These are phyloP conservation scores for Colletotrichum euphorbiae DNA, from an alignment of 2,329 filamentous ascomycete species.

Conservation along the genomic window DNA sequence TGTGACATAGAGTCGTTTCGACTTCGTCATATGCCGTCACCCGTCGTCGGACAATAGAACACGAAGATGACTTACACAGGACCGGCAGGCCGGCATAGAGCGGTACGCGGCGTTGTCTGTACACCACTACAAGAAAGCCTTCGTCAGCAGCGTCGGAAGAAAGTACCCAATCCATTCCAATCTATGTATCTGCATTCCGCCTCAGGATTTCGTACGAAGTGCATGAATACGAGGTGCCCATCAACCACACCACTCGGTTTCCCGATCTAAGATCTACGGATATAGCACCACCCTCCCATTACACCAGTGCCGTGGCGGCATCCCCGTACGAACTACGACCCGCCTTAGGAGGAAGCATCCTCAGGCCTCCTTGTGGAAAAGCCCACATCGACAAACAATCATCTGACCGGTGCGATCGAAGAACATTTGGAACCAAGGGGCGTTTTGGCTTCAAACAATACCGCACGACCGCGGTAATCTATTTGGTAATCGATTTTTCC, in stretches of 20 bases:
- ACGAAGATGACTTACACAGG: constrained; percentile 16
- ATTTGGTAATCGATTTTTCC: not conserved
- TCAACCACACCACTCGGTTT: constrained; percentile 16
- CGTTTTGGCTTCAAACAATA: not conserved
- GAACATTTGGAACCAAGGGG: not conserved
- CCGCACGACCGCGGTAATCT: too few relatives aligned
- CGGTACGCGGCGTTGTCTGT: not conserved
- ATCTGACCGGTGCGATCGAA: not conserved
- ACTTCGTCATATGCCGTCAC: constrained; percentile 16
- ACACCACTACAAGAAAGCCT: not conserved
- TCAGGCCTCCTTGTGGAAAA: constrained; percentile 28
- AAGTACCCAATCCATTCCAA: constrained; percentile 5
- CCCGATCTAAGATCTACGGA: constrained; percentile 26
- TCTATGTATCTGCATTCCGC: constrained; percentile 3
- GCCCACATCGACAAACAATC: not conserved
- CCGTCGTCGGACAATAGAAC: constrained; percentile 4
- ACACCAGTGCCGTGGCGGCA: constrained; percentile 24
- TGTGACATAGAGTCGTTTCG: constrained; percentile 25
- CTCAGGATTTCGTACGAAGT: constrained; percentile 25
- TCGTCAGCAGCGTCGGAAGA: constrained; percentile 11
- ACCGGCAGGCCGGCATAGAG: not conserved
- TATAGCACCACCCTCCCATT: constrained; percentile 21
- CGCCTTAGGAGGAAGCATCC: constrained; percentile 8
- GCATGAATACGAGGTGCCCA: constrained; percentile 39
- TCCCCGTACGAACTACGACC: constrained; percentile 20